Conservation (phyloP, 176 grass and related monocot genomes). For the Chrysopogon serrulatus region DNA sequence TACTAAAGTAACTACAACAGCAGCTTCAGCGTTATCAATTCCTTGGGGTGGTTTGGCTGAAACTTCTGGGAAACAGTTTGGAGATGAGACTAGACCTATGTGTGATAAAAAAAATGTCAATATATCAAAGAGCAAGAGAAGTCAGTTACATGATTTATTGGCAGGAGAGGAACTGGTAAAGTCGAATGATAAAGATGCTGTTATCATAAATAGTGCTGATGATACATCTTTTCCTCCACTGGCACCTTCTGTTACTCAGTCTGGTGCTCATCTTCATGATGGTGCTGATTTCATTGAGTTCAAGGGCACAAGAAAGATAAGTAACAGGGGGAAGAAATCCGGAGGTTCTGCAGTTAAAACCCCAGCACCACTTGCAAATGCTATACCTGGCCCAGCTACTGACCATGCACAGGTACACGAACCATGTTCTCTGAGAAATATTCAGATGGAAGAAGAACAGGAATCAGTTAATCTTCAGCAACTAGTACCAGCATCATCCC, state of each 20-base stretch:
- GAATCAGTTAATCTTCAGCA: background rate
- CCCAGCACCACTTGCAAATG: slow-evolving; percentile 15
- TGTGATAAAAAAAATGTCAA: slow-evolving; percentile 25
- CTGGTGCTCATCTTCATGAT: slow-evolving; percentile 39
- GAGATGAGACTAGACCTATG: background rate
- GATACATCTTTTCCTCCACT: slow-evolving; percentile 31
- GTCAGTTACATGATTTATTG: slow-evolving; percentile 68
- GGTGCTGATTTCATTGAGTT: slow-evolving; percentile 82
- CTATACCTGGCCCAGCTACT: background rate
- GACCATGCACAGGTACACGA: background rate
- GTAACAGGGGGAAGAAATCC: slow-evolving; percentile 63
- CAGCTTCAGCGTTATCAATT: slow-evolving; percentile 24
- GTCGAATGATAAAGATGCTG: slow-evolving; percentile 38
- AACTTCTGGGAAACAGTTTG: slow-evolving; percentile 38
- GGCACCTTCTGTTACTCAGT: slow-evolving; percentile 14
- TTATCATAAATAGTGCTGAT: slow-evolving; percentile 25
- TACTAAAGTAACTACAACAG: slow-evolving; percentile 9
- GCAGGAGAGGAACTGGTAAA: slow-evolving; percentile 61
- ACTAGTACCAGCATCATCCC: background rate
- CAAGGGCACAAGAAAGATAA: slow-evolving; percentile 76
- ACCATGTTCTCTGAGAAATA: background rate
- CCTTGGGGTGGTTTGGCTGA: slow-evolving; percentile 49
- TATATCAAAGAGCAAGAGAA: slow-evolving; percentile 51
- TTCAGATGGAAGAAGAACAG: background rate
- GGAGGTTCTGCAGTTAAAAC: slow-evolving; percentile 46